Evolutionary conservation across 1,284 basidiomycete species (phyloP).

Genomic region (Dichomitus squalens): DNA sequence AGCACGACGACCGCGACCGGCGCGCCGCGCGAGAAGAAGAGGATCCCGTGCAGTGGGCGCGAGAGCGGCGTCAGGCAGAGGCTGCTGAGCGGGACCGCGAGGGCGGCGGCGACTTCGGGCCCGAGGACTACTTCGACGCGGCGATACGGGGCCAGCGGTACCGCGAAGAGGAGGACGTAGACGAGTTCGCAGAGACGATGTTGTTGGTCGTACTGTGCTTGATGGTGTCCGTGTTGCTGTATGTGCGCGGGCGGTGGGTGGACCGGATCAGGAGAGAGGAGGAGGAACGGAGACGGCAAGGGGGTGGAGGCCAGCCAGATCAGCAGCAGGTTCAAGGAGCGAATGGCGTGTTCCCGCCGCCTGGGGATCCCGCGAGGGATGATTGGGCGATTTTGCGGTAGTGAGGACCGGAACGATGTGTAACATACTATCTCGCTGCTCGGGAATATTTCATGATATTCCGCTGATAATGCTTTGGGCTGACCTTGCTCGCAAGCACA

Average conservation of each 20-base stretch:
- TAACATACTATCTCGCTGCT: background rate
- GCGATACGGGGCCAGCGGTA: constrained; percentile 57
- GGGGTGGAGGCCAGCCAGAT: constrained; percentile 51
- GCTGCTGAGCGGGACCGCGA: constrained; percentile 56
- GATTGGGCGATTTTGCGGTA: constrained; percentile 67
- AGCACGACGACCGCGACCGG: constrained; percentile 32
- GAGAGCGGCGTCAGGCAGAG: constrained; percentile 70
- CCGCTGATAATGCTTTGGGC: too few species aligned
- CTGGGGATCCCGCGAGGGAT: constrained; percentile 62
- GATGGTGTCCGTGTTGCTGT: constrained; percentile 67
- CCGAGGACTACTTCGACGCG: constrained; percentile 80
- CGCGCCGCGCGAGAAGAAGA: constrained; percentile 53
- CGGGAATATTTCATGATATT: background rate
- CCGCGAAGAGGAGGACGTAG: constrained; percentile 57
- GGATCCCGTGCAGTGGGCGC: constrained; percentile 79
- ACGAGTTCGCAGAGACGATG: constrained; percentile 76
- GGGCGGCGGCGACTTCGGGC: constrained; percentile 62
- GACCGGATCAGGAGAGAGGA: constrained; percentile 60
- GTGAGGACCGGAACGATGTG: background rate
- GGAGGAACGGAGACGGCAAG: constrained; percentile 67
- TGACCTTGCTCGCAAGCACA: too few species aligned
- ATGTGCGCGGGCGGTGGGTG: constrained; percentile 70
- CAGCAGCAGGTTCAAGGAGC: constrained; percentile 37
- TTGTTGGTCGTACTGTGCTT: constrained; percentile 67
- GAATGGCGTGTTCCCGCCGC: constrained; percentile 61